A percentile compares a stretch with the other conserved stretches of the same genome.
These are phyloP conservation scores for Trichoderma endophyticum DNA, from an alignment of 2,329 filamentous ascomycete genomes.

Conservation along the genomic window DNA sequence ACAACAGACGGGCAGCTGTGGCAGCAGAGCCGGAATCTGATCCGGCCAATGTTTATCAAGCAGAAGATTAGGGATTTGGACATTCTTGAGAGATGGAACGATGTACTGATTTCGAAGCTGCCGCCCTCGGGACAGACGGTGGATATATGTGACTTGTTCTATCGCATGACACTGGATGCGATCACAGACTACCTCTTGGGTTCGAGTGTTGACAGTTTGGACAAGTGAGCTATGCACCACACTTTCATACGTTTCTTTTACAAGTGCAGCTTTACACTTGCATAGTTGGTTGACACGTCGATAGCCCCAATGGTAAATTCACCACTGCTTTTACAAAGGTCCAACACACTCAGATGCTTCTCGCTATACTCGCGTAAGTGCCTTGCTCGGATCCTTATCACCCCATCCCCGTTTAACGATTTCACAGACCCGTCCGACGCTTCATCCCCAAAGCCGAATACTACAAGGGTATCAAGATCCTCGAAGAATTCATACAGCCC, in stretches of 20 bases:
- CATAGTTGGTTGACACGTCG: background rate
- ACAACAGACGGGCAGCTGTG: constrained; percentile 75
- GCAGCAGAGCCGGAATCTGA: constrained; percentile 74
- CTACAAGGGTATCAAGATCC: constrained; percentile 59
- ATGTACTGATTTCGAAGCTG: constrained; percentile 20
- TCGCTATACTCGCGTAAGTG: constrained; percentile 23
- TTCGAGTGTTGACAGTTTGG: constrained; percentile 18
- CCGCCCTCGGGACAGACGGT: constrained; percentile 51
- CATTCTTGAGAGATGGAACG: constrained; percentile 59
- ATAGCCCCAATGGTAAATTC: constrained; percentile 62
- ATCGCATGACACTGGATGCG: constrained; percentile 77
- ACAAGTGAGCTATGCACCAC: background rate
- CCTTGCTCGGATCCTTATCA: constrained; percentile 28
- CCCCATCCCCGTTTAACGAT: constrained; percentile 38
- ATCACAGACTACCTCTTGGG: constrained; percentile 85
- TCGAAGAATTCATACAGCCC: constrained; percentile 73
- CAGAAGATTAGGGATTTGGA: constrained; percentile 79
- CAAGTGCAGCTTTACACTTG: too few relatives aligned
- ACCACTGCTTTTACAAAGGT: constrained; percentile 80
- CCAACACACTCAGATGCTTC: constrained; percentile 61
- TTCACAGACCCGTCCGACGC: constrained; percentile 58
- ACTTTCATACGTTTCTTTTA: background rate
- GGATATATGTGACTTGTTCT: constrained; percentile 75
- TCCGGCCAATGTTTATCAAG: constrained; percentile 82
- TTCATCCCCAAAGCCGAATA: constrained; percentile 65